Evolutionary conservation across 2,329 filamentous ascomycete genomes (phyloP).

Genomic region (Verruconis gallopava): DNA sequence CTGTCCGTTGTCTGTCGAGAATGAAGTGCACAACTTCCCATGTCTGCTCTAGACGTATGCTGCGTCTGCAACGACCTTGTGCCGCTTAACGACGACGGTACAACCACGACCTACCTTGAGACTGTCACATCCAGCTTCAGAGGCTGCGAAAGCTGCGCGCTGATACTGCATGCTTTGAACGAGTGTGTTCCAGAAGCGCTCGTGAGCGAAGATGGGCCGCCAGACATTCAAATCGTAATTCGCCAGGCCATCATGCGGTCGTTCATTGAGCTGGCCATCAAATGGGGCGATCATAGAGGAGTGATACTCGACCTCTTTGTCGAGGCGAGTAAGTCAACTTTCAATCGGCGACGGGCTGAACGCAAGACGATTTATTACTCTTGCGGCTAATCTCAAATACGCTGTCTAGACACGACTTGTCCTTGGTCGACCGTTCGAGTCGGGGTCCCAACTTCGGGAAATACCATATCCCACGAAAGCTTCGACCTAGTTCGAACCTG

Average conservation of each 20-base stretch:
- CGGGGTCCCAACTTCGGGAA: slow-evolving; percentile 5
- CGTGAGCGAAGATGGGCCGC: not conserved
- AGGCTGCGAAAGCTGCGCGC: slow-evolving; percentile 3
- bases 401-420: not conserved
- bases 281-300: not conserved
- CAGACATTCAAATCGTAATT: not conserved
- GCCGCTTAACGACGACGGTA: not conserved
- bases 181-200: not conserved
- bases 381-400: not conserved
- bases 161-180: slow-evolving; percentile 3
- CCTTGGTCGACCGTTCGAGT: slow-evolving; percentile 6
- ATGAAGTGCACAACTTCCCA: not conserved
- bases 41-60: not conserved
- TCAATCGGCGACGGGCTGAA: not conserved
- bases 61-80: not conserved
- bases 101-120: not conserved
- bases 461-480: slow-evolving; percentile 4
- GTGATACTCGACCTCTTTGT: not conserved
- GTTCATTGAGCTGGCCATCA: slow-evolving; percentile 4
- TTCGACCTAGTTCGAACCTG: slow-evolving; percentile 1
- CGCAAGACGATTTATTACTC: not conserved
- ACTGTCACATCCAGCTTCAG: not conserved
- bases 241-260: slow-evolving; percentile 3
- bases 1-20: no score
- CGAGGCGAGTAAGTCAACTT: not conserved